Percentiles rank a stretch among this genome's conserved stretches.
phyloP scores from a whole-genome alignment of 805 yeast species.

The Ogataea polymorpha region DNA sequence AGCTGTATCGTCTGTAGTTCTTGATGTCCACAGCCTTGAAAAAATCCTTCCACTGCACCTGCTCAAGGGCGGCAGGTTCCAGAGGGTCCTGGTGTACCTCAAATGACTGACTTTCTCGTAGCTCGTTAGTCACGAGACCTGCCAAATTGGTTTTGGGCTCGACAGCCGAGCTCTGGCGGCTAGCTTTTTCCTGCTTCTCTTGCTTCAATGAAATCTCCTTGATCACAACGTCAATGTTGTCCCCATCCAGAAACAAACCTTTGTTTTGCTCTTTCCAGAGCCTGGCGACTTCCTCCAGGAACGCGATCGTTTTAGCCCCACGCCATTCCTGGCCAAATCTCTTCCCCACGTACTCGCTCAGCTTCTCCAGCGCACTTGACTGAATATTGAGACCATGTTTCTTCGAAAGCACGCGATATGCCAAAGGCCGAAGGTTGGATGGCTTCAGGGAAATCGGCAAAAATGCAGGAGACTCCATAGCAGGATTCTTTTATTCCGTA shows the following conservation, averaged over 20 bases:
- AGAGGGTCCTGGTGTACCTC: constrained; percentile 15
- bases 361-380: constrained; percentile 70
- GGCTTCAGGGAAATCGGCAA: constrained; percentile 80
- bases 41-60: constrained; percentile 67
- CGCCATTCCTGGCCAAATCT: constrained; percentile 88
- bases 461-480: constrained; percentile 38
- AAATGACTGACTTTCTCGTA: constrained; percentile 2
- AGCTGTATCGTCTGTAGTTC: constrained; percentile 61
- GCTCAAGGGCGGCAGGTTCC: constrained; percentile 5
- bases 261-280: constrained; percentile 88
- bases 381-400: constrained; percentile 90
- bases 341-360: constrained; percentile 74
- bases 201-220: constrained; percentile 41
- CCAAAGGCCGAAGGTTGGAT: constrained; percentile 82
- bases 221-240: constrained; percentile 60
- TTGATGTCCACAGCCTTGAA: constrained; percentile 63
- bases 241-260: constrained; percentile 81
- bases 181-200: constrained; percentile 17
- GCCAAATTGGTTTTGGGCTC: background rate
- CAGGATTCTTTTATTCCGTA: background rate
- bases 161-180: background rate
- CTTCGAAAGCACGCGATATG: constrained; percentile 84
- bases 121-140: background rate
- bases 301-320: constrained; percentile 54
- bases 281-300: constrained; percentile 74